Evolutionary conservation across 768 basidiomycete species (phyloP), one percentile per base, ranked within the genome.

Genomic region (Trametopsis cervina): DNA sequence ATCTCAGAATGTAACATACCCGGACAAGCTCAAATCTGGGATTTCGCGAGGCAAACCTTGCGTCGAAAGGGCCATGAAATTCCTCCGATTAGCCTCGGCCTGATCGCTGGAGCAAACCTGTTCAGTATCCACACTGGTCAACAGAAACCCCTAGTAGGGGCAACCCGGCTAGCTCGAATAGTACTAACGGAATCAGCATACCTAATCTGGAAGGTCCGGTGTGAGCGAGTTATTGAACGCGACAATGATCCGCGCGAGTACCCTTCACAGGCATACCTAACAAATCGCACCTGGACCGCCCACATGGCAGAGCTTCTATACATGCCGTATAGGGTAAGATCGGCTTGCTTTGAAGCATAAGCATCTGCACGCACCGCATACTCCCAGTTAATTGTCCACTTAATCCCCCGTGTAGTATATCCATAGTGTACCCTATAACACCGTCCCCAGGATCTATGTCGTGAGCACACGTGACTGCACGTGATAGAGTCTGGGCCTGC

Each of bases 151-250:
- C n/a, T 21, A n/a, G 18, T 15, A 4, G 50, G 52, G 12, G 35
- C 49, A 2, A n/a, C 25, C 9, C 15, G 56, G 11, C 48, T 57
- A 2, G 42, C 40, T 0, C 45, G 38, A 7, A 57, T 56, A 21
- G 41, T 54, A 1, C 23, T 54, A 0, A 45, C 54, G 0, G 52
- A 57, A 22, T 35, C 54, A 0, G 44, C 49, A 0, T 35, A 55
- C 42, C 46, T 57, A 0, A 42, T 56, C 1, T 56, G 54, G 58
- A 40, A 40, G 3, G 11, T 56, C 3, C 13, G 56, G 9, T 55
- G 56, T 15, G 51, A 57, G 27, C 22, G 47, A 12, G 15, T 39
- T 5, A 41, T 49, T 10, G 27, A 12, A 5, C 39, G 10, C 18
- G 42, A 17, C n/a, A 13, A 47, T 6, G 39, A 40, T 40, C 4